Evolutionary conservation across 139 green algal genomes (phyloP).

Genomic region (Micromonas pusilla): DNA sequence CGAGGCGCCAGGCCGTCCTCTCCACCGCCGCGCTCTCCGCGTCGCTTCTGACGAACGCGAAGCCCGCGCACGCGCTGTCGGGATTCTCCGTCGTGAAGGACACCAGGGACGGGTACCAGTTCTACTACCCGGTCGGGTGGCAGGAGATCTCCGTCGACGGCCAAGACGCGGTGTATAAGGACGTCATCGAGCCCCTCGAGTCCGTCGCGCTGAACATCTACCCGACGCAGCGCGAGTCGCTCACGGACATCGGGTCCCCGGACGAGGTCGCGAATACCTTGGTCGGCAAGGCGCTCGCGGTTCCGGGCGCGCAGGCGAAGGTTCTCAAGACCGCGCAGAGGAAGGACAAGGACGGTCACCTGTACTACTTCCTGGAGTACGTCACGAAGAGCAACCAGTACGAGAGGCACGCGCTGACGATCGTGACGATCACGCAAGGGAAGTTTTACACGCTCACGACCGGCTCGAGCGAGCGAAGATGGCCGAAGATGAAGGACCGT

Average conservation of each 20-base stretch:
- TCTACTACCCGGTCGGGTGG: conserved; percentile 97
- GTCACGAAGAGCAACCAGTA: conserved; percentile 56
- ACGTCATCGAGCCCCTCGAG: conserved; percentile 98
- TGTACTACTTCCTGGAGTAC: conserved; percentile 92
- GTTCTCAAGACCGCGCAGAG: conserved; percentile 57
- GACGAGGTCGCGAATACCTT: conserved; percentile 39
- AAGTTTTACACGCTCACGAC: conserved; percentile 93
- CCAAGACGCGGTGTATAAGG: conserved; percentile 92
- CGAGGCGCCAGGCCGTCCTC: neutral
- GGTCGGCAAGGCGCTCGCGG: conserved; percentile 44
- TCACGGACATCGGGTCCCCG: conserved; percentile 74
- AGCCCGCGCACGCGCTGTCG: conserved; percentile 36
- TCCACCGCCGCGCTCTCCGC: neutral
- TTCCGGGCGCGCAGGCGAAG: conserved; percentile 58
- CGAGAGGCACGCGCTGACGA: conserved; percentile 61
- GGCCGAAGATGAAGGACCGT: conserved; percentile 81
- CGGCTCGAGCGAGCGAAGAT: conserved; percentile 80
- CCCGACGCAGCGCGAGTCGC: conserved; percentile 71
- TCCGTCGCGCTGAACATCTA: conserved; percentile 77
- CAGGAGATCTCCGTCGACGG: conserved; percentile 73
- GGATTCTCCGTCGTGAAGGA: conserved; percentile 78
- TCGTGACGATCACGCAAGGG: conserved; percentile 52
- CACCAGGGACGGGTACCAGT: conserved; percentile 78
- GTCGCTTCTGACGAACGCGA: neutral
- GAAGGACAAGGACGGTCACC: conserved; percentile 54